Base-by-base conservation (phyloP, 1,284 basidiomycete genomes). In the Somion occarium region DNA sequence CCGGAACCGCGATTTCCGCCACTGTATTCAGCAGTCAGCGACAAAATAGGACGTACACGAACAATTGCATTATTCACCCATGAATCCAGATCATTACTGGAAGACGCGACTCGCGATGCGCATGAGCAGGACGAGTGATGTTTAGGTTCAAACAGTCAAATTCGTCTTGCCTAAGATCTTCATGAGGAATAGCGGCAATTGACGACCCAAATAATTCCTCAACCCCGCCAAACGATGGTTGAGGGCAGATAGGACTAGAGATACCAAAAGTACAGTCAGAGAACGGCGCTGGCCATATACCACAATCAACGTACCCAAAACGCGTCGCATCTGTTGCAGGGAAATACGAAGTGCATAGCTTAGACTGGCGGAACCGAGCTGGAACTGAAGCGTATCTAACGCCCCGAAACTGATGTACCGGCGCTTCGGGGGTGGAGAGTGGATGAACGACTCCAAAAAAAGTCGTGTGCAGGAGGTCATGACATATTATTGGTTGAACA, bases 41-140 rank as follows among this genome's bases (percentile, higher is more conserved):
- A 51, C 48, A 18, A 7, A 22, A 22, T 9, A 42, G 7, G 20
- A 42, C 19, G 15, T 42, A 22, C 44, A 27, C 24, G 20, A 44
- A 7, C 15, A 46, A 26, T 30, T 11, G 18, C 19, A 37, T 18
- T 23, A 69, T 76, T 45, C 58, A 88, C 86, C 87, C 86, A 65
- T 89, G 86, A 18, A 89, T 72, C 86, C 85, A 89, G 39, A 88
- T 64, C 85, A 89, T 88, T 54, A 89, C 85, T 5, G 87, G 86
- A 12, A 83, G 57, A 38, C 70, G 71, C 26, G 83, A 81, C 39
- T 69, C 67, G 3, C 74, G 60, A 2, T 66, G 72, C 22, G 79
- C 68, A 30, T 75, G 76, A 18, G 74, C 79, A 19, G 87, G 87
- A 51, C 78, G 75, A n/a, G 85, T 86, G 51, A 89, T 85, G 65